Evolutionary conservation across 148 eudicot species (phyloP), one percentile per base, ranked within the genome.

Genomic region (Nepenthes mirabilis): DNA sequence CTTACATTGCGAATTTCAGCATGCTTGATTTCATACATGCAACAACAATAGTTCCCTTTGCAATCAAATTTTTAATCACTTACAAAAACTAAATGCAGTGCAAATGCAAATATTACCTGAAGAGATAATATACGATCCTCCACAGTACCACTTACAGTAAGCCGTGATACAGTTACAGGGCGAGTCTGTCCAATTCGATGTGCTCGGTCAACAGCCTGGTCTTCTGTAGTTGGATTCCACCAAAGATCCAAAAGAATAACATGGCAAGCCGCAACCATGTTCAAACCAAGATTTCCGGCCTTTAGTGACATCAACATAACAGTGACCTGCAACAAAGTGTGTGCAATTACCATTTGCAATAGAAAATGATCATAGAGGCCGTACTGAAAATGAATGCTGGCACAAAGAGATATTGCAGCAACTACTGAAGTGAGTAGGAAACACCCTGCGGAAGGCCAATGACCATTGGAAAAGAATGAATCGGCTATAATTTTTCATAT

Each of bases 141-240:
- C 62, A 94, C 91, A 2, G 99, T 89, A 58, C 86, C 93, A 62
- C 82, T 86, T 56, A 94, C 67, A 65, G 99, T 94, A 68, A 94
- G 77, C 68, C 99, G 74, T 33, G 97, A 82, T 37, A 94, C 97
- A 54, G 87, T 89, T 59, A 94, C 99, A 45, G 95, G 77, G 49
- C 99, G 99, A 66, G 97, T 94, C 67, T 94, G 99, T 49, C 99
- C 99, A 72, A 94, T 94, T 72, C 99, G 84, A 74, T 94, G 99
- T 50, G 99, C 97, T 61, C 99, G 84, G 73, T 94, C 99, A 71
- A 94, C 64, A 62, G 99, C 99, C 72, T 94, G 99, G 71, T 94
- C 99, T 82, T 94, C 99, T 33, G 99, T 94, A 32, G 95, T 79
- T 50, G 99, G 99, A 72, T 94, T 94, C 99, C 99, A 94, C 99